phyloP scores from a whole-genome alignment of 306 rosid species.

The Ziziphus jujuba region DNA sequence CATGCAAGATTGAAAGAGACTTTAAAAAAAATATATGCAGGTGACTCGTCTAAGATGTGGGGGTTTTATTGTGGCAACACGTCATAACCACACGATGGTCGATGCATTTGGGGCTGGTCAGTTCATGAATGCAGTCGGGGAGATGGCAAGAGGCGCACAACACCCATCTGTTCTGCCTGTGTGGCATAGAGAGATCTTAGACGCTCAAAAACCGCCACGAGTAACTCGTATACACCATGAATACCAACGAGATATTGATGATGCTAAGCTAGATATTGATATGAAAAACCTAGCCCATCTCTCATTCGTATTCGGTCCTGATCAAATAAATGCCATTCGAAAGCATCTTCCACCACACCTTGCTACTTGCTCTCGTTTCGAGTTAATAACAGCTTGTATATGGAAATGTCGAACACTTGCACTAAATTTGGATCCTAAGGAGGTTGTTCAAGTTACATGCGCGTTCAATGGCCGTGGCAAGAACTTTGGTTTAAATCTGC shows the following conservation, averaged over 20 bases:
- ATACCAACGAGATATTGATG: not conserved
- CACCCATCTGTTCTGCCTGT: slow-evolving; percentile 8
- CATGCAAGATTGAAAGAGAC: no score
- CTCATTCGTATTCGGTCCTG: not conserved
- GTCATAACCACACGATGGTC: slow-evolving; percentile 25
- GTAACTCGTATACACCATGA: slow-evolving; percentile 8
- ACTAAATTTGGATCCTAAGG: not conserved
- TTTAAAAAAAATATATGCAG: not conserved
- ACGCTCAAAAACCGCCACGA: slow-evolving; percentile 18
- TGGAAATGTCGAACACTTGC: slow-evolving; percentile 21
- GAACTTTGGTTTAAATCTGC: no score
- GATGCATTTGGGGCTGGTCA: slow-evolving; percentile 6
- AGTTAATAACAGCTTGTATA: slow-evolving; percentile 15
- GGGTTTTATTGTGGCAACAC: slow-evolving; percentile 28
- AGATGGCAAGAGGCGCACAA: slow-evolving; percentile 14
- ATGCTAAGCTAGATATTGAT: not conserved
- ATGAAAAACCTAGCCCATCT: not conserved
- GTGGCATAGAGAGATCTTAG: slow-evolving; percentile 24
- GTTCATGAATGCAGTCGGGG: slow-evolving; percentile 11
- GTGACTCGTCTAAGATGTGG: slow-evolving; percentile 30
- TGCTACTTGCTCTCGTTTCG: slow-evolving; percentile 1
- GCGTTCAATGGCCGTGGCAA: not conserved
- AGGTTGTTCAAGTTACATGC: not conserved
- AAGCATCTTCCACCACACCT: not conserved
- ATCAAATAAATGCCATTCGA: not conserved